Conservation (phyloP, 306 rosid genomes). For the Vicia sativa region DNA sequence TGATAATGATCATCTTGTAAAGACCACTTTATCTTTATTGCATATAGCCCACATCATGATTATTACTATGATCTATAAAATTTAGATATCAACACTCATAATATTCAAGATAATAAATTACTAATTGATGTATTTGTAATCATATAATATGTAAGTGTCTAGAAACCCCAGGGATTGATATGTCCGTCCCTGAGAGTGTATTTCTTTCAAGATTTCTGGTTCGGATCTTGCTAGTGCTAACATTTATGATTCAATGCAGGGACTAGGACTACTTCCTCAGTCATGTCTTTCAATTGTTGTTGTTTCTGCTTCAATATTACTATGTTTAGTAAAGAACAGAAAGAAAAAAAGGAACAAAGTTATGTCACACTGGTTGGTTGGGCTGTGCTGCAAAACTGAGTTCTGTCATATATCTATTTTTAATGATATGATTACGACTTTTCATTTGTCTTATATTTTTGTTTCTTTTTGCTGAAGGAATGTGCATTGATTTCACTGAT, state of each 20-base stretch:
- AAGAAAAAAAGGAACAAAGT: neutral
- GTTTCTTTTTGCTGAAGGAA: slow-evolving; percentile 63
- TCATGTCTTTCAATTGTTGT: no score
- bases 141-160: no score
- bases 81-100: no score
- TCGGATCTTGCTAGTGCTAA: no score
- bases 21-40: slow-evolving; percentile 44
- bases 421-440: slow-evolving; percentile 52
- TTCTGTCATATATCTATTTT: slow-evolving; percentile 29
- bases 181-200: no score
- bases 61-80: slow-evolving; percentile 29
- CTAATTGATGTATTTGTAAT: no score
- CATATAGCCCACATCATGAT: slow-evolving; percentile 43
- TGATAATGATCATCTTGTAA: slow-evolving; percentile 43
- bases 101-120: no score
- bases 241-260: slow-evolving; percentile 41
- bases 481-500: slow-evolving; percentile 64
- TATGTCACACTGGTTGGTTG: slow-evolving; percentile 20
- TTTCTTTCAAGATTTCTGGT: no score
- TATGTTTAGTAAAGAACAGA: no score
- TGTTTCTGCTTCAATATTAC: neutral
- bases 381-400: slow-evolving; percentile 35
- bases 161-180: no score
- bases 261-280: neutral
- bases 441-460: slow-evolving; percentile 63